Conservation (phyloP, 106 monocot genomes). For the Acanthochlamys bracteata region DNA sequence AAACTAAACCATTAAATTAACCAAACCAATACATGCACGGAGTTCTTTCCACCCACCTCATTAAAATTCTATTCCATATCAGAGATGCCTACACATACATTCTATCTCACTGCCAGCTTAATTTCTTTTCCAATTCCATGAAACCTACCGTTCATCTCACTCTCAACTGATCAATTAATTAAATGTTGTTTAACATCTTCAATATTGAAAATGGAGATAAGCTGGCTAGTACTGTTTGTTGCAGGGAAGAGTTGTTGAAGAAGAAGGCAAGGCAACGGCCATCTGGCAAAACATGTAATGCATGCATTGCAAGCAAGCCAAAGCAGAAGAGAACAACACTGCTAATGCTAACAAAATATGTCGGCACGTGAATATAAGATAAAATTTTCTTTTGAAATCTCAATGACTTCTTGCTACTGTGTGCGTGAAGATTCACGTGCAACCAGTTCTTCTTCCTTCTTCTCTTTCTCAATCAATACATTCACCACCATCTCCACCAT, state of each 20-base stretch:
- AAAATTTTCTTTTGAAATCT: constrained; percentile 13
- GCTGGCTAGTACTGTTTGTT: not conserved
- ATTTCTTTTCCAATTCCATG: too few relatives aligned
- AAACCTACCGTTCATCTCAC: not conserved
- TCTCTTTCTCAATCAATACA: not conserved
- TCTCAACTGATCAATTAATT: not conserved
- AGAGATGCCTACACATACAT: too few relatives aligned
- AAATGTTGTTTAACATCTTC: not conserved
- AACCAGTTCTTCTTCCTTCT: constrained; percentile 7
- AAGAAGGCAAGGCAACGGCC: not conserved
- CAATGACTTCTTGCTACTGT: not conserved
- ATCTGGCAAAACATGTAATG: not conserved
- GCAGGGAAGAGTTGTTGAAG: not conserved
- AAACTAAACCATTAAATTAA: not conserved
- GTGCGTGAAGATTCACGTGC: constrained; percentile 15
- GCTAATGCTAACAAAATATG: constrained; percentile 4
- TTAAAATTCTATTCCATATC: too few relatives aligned
- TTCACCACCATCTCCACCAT: too few relatives aligned
- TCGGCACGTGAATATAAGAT: constrained; percentile 16
- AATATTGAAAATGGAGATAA: not conserved
- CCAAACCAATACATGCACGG: not conserved
- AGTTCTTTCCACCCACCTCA: too few relatives aligned
- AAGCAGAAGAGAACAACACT: constrained; percentile 19
- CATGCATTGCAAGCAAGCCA: constrained; percentile 9
- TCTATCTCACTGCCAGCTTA: too few relatives aligned